Evolutionary conservation across 371 early-diverging fungal genomes (phyloP).

Genomic region (Mortierella sp.): DNA sequence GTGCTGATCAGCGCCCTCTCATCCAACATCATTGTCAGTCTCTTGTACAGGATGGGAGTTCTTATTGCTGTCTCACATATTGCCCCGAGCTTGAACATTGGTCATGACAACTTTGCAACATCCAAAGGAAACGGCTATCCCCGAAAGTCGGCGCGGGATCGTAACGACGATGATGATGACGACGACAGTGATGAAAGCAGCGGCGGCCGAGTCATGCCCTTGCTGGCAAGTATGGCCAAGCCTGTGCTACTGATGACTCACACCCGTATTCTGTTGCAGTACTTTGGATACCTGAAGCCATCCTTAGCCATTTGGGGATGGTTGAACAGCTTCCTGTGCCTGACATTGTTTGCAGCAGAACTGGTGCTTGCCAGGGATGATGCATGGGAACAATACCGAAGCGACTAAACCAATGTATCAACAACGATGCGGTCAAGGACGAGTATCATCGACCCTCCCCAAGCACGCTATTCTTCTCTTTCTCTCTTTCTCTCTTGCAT

Average conservation of each 20-base stretch:
- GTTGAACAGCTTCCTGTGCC: slow-evolving; percentile 43
- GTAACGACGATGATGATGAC: slow-evolving; percentile 3
- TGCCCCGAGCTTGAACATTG: slow-evolving; percentile 44
- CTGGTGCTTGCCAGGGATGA: slow-evolving; percentile 45
- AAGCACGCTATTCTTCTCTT: background rate
- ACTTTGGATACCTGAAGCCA: slow-evolving; percentile 45
- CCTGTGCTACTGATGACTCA: slow-evolving; percentile 48
- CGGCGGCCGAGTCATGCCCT: slow-evolving; percentile 18
- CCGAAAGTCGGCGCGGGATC: slow-evolving; percentile 17
- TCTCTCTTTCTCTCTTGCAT: background rate
- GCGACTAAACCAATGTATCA: slow-evolving; percentile 6
- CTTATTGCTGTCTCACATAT: slow-evolving; percentile 40
- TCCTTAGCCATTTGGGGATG: slow-evolving; percentile 48
- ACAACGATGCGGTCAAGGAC: background rate
- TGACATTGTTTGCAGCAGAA: slow-evolving; percentile 39
- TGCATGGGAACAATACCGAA: slow-evolving; percentile 44
- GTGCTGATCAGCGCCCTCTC: slow-evolving; percentile 35
- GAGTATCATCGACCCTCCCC: background rate
- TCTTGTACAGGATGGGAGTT: slow-evolving; percentile 49
- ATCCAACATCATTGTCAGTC: slow-evolving; percentile 48
- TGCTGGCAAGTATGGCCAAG: slow-evolving; percentile 43
- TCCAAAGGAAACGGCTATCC: slow-evolving; percentile 20
- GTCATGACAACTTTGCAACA: slow-evolving; percentile 16
- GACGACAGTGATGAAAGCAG: slow-evolving; percentile 8
- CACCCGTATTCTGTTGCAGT: slow-evolving; percentile 40